Evolutionary conservation across 768 basidiomycete genomes (phyloP).

Genomic region (Lentinula sp.): DNA sequence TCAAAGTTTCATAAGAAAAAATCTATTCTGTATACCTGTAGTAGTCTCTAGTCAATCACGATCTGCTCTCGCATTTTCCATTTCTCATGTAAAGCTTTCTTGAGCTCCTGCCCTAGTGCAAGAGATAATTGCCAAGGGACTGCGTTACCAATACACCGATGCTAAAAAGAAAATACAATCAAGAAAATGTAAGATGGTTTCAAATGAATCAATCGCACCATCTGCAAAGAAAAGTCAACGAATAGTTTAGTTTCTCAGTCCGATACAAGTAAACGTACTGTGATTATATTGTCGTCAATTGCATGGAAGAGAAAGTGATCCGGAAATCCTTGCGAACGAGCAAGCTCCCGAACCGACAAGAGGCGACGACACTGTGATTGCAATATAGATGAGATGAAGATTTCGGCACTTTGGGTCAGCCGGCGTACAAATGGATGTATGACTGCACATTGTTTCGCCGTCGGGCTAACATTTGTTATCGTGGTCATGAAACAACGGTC

Average conservation of each 20-base stretch:
- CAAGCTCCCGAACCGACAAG: conserved; percentile 70
- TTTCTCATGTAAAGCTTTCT: conserved; percentile 40
- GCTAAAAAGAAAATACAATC: conserved; percentile 36
- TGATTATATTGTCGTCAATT: conserved; percentile 45
- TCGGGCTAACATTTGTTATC: conserved; percentile 74
- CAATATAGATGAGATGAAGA: not conserved
- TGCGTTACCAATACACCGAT: conserved; percentile 77
- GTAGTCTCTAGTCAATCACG: conserved; percentile 18
- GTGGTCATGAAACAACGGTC: conserved; percentile 62
- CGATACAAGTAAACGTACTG: conserved; percentile 34
- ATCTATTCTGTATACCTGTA: not conserved
- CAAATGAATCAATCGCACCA: not conserved
- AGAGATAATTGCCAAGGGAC: conserved; percentile 60
- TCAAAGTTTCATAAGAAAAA: conserved; percentile 23
- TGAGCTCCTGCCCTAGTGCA: conserved; percentile 62
- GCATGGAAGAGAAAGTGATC: conserved; percentile 65
- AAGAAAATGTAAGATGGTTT: not conserved
- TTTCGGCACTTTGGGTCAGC: not conserved
- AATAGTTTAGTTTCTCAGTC: not conserved
- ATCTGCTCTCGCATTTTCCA: conserved; percentile 42
- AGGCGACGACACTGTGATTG: conserved; percentile 56
- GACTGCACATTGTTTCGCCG: conserved; percentile 69
- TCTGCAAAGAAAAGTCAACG: conserved; percentile 1
- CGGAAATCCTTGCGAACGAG: conserved; percentile 78
- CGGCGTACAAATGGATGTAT: conserved; percentile 56